Percentiles rank a stretch among this genome's conserved stretches.
These are phyloP conservation scores for Acacia acuminata DNA, from an alignment of 306 rosid species.

Conservation along the genomic window DNA sequence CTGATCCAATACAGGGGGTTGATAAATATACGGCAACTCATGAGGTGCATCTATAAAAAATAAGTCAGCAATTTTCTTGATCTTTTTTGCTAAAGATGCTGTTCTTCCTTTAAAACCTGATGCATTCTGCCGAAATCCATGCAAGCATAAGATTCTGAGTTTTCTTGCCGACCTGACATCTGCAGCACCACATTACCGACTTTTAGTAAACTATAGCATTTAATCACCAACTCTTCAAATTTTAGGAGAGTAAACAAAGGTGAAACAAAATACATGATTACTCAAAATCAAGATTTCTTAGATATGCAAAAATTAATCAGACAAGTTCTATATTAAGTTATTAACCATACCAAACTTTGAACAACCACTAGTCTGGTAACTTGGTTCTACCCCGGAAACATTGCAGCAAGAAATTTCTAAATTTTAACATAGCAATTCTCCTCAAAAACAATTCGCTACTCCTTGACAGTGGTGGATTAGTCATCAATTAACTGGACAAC, in stretches of 20 bases:
- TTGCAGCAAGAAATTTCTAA: background rate
- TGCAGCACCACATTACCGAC: conserved; percentile 41
- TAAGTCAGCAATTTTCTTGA: conserved; percentile 68
- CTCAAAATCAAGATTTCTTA: background rate
- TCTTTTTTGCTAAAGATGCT: conserved; percentile 81
- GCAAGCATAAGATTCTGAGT: conserved; percentile 83
- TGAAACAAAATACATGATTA: background rate
- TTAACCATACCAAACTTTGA: background rate
- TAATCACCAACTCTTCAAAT: conserved; percentile 23
- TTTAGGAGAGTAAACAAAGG: conserved; percentile 12
- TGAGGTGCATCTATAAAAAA: conserved; percentile 83
- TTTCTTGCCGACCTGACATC: conserved; percentile 58
- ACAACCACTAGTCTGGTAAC: background rate
- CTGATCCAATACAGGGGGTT: conserved; percentile 30
- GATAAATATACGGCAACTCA: conserved; percentile 81
- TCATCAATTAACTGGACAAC: conserved; percentile 4
- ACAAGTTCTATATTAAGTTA: background rate
- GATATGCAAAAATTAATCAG: background rate
- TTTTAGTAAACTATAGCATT: conserved; percentile 10
- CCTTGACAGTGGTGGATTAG: background rate
- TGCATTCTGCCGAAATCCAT: conserved; percentile 93
- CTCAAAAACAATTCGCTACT: background rate
- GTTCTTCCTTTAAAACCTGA: conserved; percentile 90
- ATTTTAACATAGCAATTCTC: background rate
- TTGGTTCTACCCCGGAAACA: background rate